These are phyloP conservation scores for Begonia fuchsioides DNA, from an alignment of 306 rosid species.

Conservation along the genomic window DNA sequence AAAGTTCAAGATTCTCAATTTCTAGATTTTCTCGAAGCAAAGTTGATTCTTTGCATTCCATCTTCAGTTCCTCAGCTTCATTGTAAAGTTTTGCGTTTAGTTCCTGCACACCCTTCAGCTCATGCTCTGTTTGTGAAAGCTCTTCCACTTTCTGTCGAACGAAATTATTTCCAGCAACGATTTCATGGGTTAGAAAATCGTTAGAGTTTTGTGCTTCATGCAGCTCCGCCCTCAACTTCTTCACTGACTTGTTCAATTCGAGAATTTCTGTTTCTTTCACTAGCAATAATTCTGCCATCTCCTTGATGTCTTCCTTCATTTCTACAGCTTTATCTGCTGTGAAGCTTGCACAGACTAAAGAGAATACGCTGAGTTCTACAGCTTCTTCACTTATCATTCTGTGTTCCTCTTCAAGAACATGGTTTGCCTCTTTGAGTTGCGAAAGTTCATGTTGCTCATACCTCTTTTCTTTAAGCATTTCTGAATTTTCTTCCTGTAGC, in stretches of 20 bases:
- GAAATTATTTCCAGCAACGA: conserved; percentile 26
- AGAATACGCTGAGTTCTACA: conserved; percentile 35
- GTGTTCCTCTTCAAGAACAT: conserved; percentile 40
- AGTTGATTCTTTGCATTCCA: conserved; percentile 36
- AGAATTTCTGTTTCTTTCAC: too few species aligned
- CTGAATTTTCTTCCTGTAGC: conserved; percentile 45
- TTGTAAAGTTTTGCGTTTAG: conserved; percentile 41
- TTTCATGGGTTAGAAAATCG: conserved; percentile 33
- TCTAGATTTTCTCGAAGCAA: conserved; percentile 31
- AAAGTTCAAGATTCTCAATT: conserved; percentile 47
- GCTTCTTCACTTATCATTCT: conserved; percentile 41
- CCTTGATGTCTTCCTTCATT: conserved; percentile 33
- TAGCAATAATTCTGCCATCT: conserved; percentile 34
- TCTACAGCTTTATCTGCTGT: conserved; percentile 46
- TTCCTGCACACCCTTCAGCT: conserved; percentile 35
- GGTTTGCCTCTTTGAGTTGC: conserved; percentile 41
- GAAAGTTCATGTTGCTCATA: conserved; percentile 29
- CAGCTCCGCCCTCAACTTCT: conserved; percentile 31
- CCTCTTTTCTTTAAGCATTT: conserved; percentile 47
- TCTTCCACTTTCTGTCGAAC: conserved; percentile 38
- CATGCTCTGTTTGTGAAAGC: conserved; percentile 44
- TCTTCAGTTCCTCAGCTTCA: conserved; percentile 42
- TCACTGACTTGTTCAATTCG: too few species aligned
- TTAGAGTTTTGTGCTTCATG: conserved; percentile 31
- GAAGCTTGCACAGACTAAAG: conserved; percentile 46